These are phyloP conservation scores for Nephelium lappaceum DNA, from an alignment of 345 rosid species.

Conservation along the genomic window DNA sequence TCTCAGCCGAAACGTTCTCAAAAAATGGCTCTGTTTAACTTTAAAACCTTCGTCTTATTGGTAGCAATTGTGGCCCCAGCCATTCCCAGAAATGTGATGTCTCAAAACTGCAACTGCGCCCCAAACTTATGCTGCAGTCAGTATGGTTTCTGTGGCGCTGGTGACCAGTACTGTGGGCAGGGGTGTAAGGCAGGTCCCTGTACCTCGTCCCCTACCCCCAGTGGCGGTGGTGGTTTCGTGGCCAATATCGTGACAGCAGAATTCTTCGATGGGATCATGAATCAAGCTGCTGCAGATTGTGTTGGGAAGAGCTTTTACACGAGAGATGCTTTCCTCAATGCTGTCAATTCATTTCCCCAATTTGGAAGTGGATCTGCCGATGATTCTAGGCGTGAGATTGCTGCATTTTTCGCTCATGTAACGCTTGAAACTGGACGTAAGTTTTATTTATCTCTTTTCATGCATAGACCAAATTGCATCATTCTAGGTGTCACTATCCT, in stretches of 20 bases:
- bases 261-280: conserved; percentile 47
- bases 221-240: conserved; percentile 31
- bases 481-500: too few species aligned
- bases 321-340: conserved; percentile 23
- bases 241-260: conserved; percentile 39
- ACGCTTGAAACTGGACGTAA: conserved; percentile 43
- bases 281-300: conserved; percentile 36
- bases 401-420: conserved; percentile 55
- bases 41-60: background rate
- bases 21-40: conserved; percentile 11
- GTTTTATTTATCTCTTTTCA: too few species aligned
- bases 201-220: conserved; percentile 11
- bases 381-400: conserved; percentile 45
- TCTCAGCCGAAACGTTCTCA: background rate
- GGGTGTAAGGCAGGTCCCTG: conserved; percentile 63
- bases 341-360: conserved; percentile 9
- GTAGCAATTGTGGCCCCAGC: conserved; percentile 9
- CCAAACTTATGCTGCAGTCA: conserved; percentile 50
- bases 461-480: too few species aligned
- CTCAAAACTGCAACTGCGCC: conserved; percentile 63
- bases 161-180: conserved; percentile 36
- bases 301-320: conserved; percentile 53
- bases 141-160: conserved; percentile 46
- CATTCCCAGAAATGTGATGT: conserved; percentile 11
- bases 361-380: conserved; percentile 28